Evolutionary conservation across 345 rosid genomes (phyloP), one percentile per base, ranked within the genome.

Genomic region (Brassica carinata): DNA sequence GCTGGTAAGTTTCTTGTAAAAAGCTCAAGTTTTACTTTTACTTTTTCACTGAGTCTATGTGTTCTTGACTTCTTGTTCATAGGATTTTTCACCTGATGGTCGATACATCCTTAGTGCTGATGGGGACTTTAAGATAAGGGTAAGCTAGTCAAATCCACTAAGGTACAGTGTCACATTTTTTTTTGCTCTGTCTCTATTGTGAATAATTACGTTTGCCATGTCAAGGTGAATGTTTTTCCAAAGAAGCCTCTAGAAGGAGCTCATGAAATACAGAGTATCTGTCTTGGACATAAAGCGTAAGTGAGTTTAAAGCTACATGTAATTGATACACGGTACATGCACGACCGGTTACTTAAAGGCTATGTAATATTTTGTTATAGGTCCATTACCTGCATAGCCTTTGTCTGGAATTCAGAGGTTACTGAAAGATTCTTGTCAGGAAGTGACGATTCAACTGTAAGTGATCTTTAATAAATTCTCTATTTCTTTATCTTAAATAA

Each of bases 231-330:
- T 72, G 86, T 89, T 38, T 87, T 93, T 38, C 98, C 99, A 36
- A 84, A 89, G 82, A 90, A 84, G 67, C 98, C 99, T 79, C 72
- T 89, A 71, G 87, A 88, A 65, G 97, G 97, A 76, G 97, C 98
- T 82, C 98, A 96, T 81, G 95, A 90, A 83, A 93, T 96, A 74
- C 96, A 96, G 71, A 89, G 96, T 75, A 90, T 93, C 82, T 93
- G 99, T 86, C 96, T 96, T 65, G 99, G 95, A 40, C 99, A 96
- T 87, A 85, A 96, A 8, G 95, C 91, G 98, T 90, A 85, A 95
- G 98, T 91, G 66, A 75, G 84, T 77, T 77, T 73, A 64, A 38
- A 57, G 73, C 68, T 29, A 38, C 43, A 38, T 67, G 15, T 67
- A 29, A 62, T 38, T 9, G 43, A 27, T 27, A 27, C 29, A 27